A percentile compares a stretch with the other conserved stretches of the same genome.
Evolutionary conservation across 2,329 filamentous ascomycete species (phyloP).

Genomic region (Diaporthe sp.): DNA sequence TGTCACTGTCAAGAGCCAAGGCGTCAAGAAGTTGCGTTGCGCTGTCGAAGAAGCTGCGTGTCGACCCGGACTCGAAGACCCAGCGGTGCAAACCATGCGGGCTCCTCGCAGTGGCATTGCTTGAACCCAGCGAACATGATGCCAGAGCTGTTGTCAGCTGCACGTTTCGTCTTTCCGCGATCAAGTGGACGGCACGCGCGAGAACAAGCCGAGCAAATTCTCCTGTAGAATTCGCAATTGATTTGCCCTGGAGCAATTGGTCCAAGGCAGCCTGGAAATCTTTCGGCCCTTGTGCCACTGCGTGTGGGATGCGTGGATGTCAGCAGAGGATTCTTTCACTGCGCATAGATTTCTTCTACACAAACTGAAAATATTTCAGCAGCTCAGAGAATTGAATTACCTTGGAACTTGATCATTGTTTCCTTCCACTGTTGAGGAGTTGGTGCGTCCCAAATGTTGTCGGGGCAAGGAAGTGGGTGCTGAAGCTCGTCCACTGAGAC

Average conservation of each 20-base stretch:
- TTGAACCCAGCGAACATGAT: not conserved
- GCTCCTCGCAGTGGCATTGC: not conserved
- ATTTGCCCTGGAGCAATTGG: not conserved
- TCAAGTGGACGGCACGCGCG: not conserved
- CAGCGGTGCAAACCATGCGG: not conserved
- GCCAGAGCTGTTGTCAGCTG: not conserved
- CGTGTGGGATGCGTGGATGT: not conserved
- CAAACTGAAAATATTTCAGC: too few relatives aligned
- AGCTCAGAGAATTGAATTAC: not conserved
- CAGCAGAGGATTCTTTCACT: not conserved
- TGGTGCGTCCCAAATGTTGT: not conserved
- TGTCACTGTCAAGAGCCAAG: not conserved
- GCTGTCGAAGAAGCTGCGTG: not conserved
- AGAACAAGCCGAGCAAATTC: not conserved
- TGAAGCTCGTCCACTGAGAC: not conserved
- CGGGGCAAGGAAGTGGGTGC: not conserved
- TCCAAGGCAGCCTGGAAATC: not conserved
- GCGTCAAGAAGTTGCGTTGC: not conserved
- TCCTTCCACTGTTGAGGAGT: not conserved
- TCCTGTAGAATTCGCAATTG: too few relatives aligned
- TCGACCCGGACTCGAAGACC: not conserved
- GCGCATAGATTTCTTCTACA: too few relatives aligned
- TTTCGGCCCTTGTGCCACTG: not conserved
- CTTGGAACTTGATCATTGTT: not conserved
- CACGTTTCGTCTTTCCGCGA: not conserved